Conservation (phyloP, 306 rosid species). For the Vachellia collinsii region DNA sequence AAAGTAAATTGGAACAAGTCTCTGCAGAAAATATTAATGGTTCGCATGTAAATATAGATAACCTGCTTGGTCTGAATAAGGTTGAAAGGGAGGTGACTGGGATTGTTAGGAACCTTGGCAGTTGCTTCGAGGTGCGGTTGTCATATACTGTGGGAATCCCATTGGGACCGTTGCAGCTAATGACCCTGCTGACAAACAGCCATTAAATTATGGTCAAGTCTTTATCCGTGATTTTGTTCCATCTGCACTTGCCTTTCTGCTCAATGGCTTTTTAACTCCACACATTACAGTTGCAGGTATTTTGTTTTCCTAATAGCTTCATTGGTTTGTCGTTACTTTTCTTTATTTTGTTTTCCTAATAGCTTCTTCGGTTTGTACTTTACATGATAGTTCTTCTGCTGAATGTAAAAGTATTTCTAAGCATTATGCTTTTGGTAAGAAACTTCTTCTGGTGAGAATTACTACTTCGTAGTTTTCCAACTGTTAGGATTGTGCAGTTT, state of each 20-base stretch:
- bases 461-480: neutral
- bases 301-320: conserved; percentile 14
- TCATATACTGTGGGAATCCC: conserved; percentile 76
- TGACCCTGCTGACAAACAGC: conserved; percentile 67
- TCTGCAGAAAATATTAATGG: conserved; percentile 36
- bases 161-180: conserved; percentile 94
- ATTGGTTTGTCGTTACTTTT: neutral
- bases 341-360: conserved; percentile 31
- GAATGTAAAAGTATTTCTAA: neutral
- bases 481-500: neutral
- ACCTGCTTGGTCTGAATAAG: conserved; percentile 53
- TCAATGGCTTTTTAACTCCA: conserved; percentile 85
- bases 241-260: conserved; percentile 85
- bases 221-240: conserved; percentile 91
- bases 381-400: neutral
- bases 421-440: conserved; percentile 14
- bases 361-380: conserved; percentile 26
- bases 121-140: conserved; percentile 69
- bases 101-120: conserved; percentile 81
- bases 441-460: neutral
- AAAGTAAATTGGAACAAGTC: conserved; percentile 52
- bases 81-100: conserved; percentile 57
- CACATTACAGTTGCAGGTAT: conserved; percentile 90
- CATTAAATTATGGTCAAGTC: conserved; percentile 89
- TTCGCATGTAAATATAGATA: conserved; percentile 47